These are phyloP conservation scores for Ilyonectria robusta DNA, from an alignment of 2,329 filamentous ascomycete genomes.

Conservation along the genomic window DNA sequence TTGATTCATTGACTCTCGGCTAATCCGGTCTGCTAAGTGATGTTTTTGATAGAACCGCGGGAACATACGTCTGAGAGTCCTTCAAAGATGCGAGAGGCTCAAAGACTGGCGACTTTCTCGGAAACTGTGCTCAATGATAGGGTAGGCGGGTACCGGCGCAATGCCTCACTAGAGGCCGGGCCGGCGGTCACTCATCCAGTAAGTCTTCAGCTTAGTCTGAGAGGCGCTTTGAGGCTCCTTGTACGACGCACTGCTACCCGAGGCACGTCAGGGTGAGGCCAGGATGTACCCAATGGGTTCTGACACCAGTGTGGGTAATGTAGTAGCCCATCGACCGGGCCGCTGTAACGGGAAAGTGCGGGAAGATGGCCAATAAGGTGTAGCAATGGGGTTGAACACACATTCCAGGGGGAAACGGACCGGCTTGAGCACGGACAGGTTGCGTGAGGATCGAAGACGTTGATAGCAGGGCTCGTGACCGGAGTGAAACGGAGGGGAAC, in stretches of 20 bases:
- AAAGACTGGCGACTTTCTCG: not conserved
- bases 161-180: not conserved
- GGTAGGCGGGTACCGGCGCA: constrained; percentile 3
- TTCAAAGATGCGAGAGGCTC: constrained; percentile 1
- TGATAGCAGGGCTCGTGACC: constrained; percentile 1
- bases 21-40: not conserved
- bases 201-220: not conserved
- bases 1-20: not conserved
- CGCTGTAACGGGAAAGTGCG: not conserved
- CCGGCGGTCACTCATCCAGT: not conserved
- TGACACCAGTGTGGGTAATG: constrained; percentile 4
- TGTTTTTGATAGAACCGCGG: constrained; percentile 5
- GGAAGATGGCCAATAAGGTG: constrained; percentile 13
- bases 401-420: not conserved
- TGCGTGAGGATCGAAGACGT: constrained; percentile 1
- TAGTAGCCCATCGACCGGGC: constrained; percentile 10
- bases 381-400: not conserved
- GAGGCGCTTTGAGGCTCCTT: not conserved
- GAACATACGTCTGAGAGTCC: not conserved
- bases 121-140: not conserved
- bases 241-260: not conserved
- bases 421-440: not conserved
- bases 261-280: not conserved
- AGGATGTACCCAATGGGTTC: not conserved
- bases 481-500: constrained; percentile 10